phyloP scores from a whole-genome alignment of 106 monocot genomes.

The Apostasia ramifera region DNA sequence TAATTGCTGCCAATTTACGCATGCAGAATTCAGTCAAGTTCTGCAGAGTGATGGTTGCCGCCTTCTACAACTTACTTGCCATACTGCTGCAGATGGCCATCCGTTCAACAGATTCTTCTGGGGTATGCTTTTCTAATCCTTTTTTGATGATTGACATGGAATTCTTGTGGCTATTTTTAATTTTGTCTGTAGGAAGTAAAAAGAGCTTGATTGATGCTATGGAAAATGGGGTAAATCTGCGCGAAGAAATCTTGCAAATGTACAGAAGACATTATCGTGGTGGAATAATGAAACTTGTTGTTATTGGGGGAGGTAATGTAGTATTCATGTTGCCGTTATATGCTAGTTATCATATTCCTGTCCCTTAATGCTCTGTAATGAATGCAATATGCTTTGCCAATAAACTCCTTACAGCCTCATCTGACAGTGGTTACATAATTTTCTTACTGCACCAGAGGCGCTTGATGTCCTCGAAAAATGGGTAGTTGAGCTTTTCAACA shows the following conservation, averaged over 20 bases:
- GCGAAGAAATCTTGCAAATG: constrained; percentile 75
- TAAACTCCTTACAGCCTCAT: no score
- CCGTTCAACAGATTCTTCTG: constrained; percentile 95
- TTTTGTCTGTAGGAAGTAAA: constrained; percentile 59
- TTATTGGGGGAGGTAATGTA: constrained; percentile 91
- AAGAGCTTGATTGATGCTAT: constrained; percentile 94
- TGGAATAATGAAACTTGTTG: constrained; percentile 84
- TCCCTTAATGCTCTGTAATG: not conserved
- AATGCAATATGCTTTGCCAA: not conserved
- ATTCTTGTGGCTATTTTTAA: not conserved
- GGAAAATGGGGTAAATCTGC: constrained; percentile 79
- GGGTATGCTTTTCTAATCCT: constrained; percentile 46
- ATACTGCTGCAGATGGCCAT: constrained; percentile 62
- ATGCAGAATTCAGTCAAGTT: constrained; percentile 86
- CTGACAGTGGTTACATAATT: no score
- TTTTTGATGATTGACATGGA: not conserved
- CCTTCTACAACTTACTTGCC: constrained; percentile 75
- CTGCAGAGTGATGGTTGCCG: constrained; percentile 94
- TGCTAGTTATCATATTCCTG: not conserved
- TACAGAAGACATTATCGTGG: constrained; percentile 78
- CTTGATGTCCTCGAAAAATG: constrained; percentile 81
- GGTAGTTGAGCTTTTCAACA: constrained; percentile 75
- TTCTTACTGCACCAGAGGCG: constrained; percentile 35
- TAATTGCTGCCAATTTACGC: constrained; percentile 4
- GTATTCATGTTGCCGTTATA: constrained; percentile 1